These are phyloP conservation scores for Erythrobasidium hasegawianum DNA, from an alignment of 1,284 basidiomycete species.

Conservation along the genomic window DNA sequence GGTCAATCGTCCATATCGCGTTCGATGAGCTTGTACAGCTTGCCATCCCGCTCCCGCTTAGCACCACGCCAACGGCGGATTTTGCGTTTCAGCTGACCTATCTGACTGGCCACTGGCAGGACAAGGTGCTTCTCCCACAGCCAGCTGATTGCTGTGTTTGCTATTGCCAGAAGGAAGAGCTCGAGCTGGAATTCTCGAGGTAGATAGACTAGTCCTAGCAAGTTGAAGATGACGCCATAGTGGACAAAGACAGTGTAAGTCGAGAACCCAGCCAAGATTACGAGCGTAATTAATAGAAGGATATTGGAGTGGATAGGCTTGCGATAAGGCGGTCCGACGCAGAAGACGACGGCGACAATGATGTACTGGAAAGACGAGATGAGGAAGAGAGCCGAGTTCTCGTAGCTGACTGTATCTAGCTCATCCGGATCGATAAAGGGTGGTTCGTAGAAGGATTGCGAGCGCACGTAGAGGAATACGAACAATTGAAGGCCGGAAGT, in stretches of 20 bases:
- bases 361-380: constrained; percentile 99
- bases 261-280: constrained; percentile 65
- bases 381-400: constrained; percentile 89
- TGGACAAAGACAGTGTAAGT: constrained; percentile 70
- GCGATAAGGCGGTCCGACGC: constrained; percentile 94
- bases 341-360: constrained; percentile 91
- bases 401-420: constrained; percentile 84
- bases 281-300: constrained; percentile 61
- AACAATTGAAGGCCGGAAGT: constrained; percentile 79
- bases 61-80: constrained; percentile 48
- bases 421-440: constrained; percentile 65
- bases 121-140: constrained; percentile 60
- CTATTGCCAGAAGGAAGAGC: constrained; percentile 64
- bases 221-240: constrained; percentile 58
- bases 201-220: constrained; percentile 76
- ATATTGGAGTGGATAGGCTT: constrained; percentile 94
- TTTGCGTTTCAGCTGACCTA: constrained; percentile 38
- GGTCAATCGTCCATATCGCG: constrained; percentile 52
- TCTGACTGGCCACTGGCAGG: constrained; percentile 35
- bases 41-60: constrained; percentile 51
- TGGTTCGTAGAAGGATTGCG: constrained; percentile 73
- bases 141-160: constrained; percentile 72
- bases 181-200: constrained; percentile 66
- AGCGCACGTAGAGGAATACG: constrained; percentile 82
- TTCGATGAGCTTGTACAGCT: constrained; percentile 56